phyloP scores from a whole-genome alignment of 2,329 filamentous ascomycete genomes.

The Xylariaceae sp. region DNA sequence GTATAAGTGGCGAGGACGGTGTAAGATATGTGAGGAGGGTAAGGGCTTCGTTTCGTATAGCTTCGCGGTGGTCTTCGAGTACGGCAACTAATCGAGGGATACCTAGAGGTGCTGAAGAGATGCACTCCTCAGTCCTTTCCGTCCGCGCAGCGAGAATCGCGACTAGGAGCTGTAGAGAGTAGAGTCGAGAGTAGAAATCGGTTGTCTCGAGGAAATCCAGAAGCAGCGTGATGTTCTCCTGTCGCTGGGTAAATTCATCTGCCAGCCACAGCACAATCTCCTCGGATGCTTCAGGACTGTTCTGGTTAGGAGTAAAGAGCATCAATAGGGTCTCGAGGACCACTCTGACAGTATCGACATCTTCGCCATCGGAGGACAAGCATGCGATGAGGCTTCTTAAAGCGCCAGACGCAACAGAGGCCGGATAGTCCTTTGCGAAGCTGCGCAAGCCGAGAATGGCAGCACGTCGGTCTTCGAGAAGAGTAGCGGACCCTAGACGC shows the following conservation, averaged over 20 bases:
- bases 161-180: constrained; percentile 81
- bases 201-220: constrained; percentile 81
- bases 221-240: constrained; percentile 91
- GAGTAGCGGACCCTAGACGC: constrained; percentile 79
- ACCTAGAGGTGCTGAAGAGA: constrained; percentile 81
- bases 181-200: constrained; percentile 88
- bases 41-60: constrained; percentile 80
- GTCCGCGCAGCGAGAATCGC: constrained; percentile 81
- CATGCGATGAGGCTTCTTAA: constrained; percentile 81
- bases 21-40: constrained; percentile 85
- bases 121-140: constrained; percentile 89
- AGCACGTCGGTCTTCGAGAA: constrained; percentile 89
- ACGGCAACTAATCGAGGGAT: constrained; percentile 79
- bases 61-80: constrained; percentile 80
- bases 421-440: constrained; percentile 94
- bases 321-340: constrained; percentile 92
- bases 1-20: constrained; percentile 77
- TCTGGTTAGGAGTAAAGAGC: constrained; percentile 70
- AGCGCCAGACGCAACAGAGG: constrained; percentile 91
- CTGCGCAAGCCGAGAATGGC: constrained; percentile 89
- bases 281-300: constrained; percentile 86
- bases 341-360: constrained; percentile 93
- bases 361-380: constrained; percentile 80
- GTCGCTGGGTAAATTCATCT: constrained; percentile 94
- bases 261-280: constrained; percentile 95